Conservation (phyloP, 805 yeast species). For the Vanderwaltozyma verrucispora region DNA sequence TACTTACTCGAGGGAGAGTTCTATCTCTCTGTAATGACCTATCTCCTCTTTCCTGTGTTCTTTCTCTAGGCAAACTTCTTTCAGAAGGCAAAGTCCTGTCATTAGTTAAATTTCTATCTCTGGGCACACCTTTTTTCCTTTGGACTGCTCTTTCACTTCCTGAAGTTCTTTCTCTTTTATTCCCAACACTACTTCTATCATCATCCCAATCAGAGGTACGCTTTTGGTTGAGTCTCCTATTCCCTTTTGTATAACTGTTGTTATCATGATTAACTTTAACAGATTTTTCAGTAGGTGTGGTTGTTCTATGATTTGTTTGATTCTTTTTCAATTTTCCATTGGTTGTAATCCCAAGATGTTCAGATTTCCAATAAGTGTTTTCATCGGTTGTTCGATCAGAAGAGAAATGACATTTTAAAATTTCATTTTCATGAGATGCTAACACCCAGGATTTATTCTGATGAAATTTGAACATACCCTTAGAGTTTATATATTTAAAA, state of each 20-base stretch:
- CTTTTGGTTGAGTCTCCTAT: background rate
- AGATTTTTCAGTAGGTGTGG: too few species aligned
- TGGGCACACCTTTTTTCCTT: too few species aligned
- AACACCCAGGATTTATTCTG: conserved; percentile 20
- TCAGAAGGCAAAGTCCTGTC: too few species aligned
- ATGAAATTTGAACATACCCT: conserved; percentile 13
- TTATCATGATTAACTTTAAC: too few species aligned
- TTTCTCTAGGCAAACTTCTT: too few species aligned
- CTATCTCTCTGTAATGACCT: too few species aligned
- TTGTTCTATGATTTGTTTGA: too few species aligned
- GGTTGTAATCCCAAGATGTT: conserved; percentile 1
- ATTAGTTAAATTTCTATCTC: too few species aligned
- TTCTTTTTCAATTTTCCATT: too few species aligned
- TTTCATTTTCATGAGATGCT: conserved; percentile 13
- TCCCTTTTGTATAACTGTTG: conserved; percentile 1
- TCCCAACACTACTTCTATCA: conserved; percentile 2
- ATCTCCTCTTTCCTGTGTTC: too few species aligned
- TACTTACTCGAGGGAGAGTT: background rate
- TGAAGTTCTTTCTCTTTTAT: background rate
- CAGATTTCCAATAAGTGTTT: conserved; percentile 11
- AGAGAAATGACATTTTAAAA: conserved; percentile 8
- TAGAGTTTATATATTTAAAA: conserved; percentile 5
- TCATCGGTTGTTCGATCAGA: conserved; percentile 6
- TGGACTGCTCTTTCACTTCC: too few species aligned
- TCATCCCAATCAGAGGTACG: conserved; percentile 3